phyloP scores from a whole-genome alignment of 352 stramenopile species.

The Globisporangium paddicum region DNA sequence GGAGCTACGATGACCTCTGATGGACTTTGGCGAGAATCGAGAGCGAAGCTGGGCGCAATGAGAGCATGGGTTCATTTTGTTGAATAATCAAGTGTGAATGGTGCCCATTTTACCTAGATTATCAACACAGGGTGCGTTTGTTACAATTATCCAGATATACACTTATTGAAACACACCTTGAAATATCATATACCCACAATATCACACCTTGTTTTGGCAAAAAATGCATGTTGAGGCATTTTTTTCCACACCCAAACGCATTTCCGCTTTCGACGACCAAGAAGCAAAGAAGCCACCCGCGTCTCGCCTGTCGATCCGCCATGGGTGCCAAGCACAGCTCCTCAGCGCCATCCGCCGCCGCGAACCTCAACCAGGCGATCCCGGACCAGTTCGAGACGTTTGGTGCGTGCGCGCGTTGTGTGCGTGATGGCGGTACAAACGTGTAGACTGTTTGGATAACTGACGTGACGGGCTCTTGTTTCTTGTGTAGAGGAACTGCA shows the following conservation, averaged over 20 bases:
- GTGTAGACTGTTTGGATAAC: too few relatives aligned
- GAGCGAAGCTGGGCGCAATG: too few relatives aligned
- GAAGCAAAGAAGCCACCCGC: too few relatives aligned
- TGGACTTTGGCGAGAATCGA: not conserved
- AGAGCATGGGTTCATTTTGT: not conserved
- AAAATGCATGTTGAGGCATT: too few relatives aligned
- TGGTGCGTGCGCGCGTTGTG: constrained; percentile 22
- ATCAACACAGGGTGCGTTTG: not conserved
- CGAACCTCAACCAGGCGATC: constrained; percentile 35
- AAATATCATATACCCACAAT: not conserved
- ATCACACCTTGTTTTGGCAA: not conserved
- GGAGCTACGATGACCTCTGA: too few relatives aligned
- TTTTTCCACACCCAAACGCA: not conserved
- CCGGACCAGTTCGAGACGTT: constrained; percentile 62
- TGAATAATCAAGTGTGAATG: too few relatives aligned
- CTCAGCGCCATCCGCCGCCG: not conserved
- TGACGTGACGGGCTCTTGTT: not conserved
- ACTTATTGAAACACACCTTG: not conserved
- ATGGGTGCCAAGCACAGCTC: constrained; percentile 35
- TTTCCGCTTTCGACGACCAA: not conserved
- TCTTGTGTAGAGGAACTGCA: constrained; percentile 45
- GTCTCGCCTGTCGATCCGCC: not conserved
- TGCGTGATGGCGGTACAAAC: too few relatives aligned
- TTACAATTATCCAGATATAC: too few relatives aligned
- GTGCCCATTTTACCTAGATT: not conserved